Base-by-base conservation (phyloP, 2,329 filamentous ascomycete species). In the Ceratocystis papillata region DNA sequence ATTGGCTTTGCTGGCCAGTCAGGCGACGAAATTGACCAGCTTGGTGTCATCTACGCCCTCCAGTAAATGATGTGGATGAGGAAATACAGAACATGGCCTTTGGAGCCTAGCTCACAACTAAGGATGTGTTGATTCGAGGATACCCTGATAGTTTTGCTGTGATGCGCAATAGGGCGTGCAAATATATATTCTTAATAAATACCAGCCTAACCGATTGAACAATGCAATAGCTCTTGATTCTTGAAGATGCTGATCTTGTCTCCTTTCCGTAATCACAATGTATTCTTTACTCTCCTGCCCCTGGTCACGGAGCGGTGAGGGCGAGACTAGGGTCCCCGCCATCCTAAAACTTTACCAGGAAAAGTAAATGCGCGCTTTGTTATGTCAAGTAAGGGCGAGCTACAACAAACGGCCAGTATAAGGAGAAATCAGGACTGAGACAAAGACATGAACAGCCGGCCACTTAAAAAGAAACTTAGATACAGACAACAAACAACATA, bases 21-120 rank as follows among this genome's bases (percentile, higher is more conserved):
- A 67, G 82, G 80, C 0, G 80, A 82, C 67, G 81, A 84, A 73
- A 70, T 85, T 61, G 82, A 85, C 71, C 78, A 80, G 71, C 70
- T 85, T 48, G 81, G 73, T 0, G 78, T 81, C 68, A 72, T 80
- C 33, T 81, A 78, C 68, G 77, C 76, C 20, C 76, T 76, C 17
- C 73, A 75, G 71, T 79, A 73, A 65, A 60, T 17, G 10, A 22
- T 17, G 6, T 33, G 7, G 6, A 17, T 6, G 33, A 12, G 37
- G 12, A 41, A 41, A 41, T 41, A 15, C 37, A 41, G 10, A 41
- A 12, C 37, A 15, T 22, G 6, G 2, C 5, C n/a, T 53, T 22
- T 10, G 2, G 12, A 41, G 37, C 37, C 4, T 41, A 15, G 10
- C 37, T 41, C 10, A 4, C 46, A 22, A 17, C 48, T 1, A 53